phyloP scores from a whole-genome alignment of 2,329 filamentous ascomycete species.

The Allantophomopsis cytisporea region DNA sequence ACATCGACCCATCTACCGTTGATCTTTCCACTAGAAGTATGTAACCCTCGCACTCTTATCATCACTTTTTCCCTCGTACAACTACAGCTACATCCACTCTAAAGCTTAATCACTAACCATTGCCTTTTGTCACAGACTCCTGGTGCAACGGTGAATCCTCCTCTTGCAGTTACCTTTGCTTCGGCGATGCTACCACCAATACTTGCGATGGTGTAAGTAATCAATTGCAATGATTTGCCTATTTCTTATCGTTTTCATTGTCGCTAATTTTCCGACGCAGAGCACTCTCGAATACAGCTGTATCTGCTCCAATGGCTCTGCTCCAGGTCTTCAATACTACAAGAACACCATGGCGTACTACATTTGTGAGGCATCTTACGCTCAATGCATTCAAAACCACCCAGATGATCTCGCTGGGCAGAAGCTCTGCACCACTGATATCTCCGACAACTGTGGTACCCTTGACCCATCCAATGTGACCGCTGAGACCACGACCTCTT shows the following conservation, averaged over 20 bases:
- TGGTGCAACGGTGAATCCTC: constrained; percentile 48
- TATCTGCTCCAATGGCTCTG: constrained; percentile 38
- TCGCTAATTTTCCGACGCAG: constrained; percentile 17
- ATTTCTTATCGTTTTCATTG: background rate
- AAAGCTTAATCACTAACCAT: constrained; percentile 5
- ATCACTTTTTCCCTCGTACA: background rate
- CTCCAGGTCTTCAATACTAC: constrained; percentile 41
- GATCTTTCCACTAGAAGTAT: constrained; percentile 3
- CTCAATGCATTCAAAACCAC: constrained; percentile 29
- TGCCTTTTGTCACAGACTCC: constrained; percentile 18
- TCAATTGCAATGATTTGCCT: background rate
- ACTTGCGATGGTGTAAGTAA: constrained; percentile 39
- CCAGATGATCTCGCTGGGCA: constrained; percentile 30
- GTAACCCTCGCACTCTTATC: background rate
- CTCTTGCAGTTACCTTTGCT: constrained; percentile 46
- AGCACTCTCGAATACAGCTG: constrained; percentile 38
- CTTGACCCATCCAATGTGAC: constrained; percentile 14
- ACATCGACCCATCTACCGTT: constrained; percentile 27
- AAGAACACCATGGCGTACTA: constrained; percentile 43
- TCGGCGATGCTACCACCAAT: constrained; percentile 32
- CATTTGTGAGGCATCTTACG: constrained; percentile 39
- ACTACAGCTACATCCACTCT: background rate
- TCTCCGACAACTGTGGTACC: constrained; percentile 33
- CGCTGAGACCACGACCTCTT: constrained; percentile 6
- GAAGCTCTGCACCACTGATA: constrained; percentile 26